Percentiles rank a stretch among this genome's conserved stretches.
Conservation (phyloP, 2,329 filamentous ascomycete genomes). For the Penicillium sp. region DNA sequence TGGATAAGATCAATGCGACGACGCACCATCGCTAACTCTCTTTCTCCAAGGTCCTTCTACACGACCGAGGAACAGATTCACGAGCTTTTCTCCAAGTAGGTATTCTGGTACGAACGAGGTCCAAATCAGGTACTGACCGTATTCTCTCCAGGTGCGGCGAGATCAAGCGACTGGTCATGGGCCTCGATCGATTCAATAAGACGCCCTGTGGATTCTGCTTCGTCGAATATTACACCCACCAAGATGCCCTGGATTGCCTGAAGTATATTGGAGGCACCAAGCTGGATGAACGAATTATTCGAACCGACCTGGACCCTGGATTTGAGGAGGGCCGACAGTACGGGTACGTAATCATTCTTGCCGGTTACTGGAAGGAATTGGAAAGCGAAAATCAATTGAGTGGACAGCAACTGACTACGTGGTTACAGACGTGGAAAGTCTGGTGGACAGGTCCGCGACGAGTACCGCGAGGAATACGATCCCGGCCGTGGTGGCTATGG, state of each 20-base stretch:
- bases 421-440: slow-evolving; percentile 76
- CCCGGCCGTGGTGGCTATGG: slow-evolving; percentile 91
- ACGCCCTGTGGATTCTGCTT: slow-evolving; percentile 99
- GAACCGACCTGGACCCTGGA: slow-evolving; percentile 92
- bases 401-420: slow-evolving; percentile 17
- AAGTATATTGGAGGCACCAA: slow-evolving; percentile 99
- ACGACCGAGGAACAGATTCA: slow-evolving; percentile 99
- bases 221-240: slow-evolving; percentile 97
- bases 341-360: slow-evolving; percentile 55
- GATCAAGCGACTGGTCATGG: slow-evolving; percentile 98
- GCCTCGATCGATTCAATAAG: slow-evolving; percentile 93
- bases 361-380: neutral
- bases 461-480: slow-evolving; percentile 96
- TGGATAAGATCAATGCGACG: slow-evolving; percentile 10
- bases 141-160: slow-evolving; percentile 69
- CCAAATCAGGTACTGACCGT: slow-evolving; percentile 11
- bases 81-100: slow-evolving; percentile 86
- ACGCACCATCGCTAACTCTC: slow-evolving; percentile 20
- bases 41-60: slow-evolving; percentile 75
- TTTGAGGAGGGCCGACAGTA: slow-evolving; percentile 97
- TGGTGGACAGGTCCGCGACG: slow-evolving; percentile 93
- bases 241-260: slow-evolving; percentile 96
- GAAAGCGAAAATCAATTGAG: neutral
- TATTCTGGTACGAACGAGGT: neutral
- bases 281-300: slow-evolving; percentile 93